These are phyloP conservation scores for Davidsoniella eucalypti DNA, from an alignment of 2,329 filamentous ascomycete species.

Conservation along the genomic window DNA sequence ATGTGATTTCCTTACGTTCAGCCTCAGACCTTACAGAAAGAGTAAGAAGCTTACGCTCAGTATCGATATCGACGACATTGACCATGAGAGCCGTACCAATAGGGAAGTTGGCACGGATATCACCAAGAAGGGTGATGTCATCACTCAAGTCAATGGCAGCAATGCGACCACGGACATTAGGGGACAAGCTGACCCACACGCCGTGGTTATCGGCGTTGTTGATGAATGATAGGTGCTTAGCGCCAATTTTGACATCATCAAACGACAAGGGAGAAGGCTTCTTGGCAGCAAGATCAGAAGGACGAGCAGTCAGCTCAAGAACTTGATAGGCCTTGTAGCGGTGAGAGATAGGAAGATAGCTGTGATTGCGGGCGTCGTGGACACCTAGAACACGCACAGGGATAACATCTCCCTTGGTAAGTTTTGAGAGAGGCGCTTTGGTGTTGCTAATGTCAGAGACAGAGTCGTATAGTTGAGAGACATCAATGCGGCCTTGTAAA, in stretches of 20 bases:
- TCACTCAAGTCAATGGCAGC: slow-evolving; percentile 72
- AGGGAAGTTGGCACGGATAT: slow-evolving; percentile 68
- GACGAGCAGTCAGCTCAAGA: slow-evolving; percentile 74
- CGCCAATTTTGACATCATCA: slow-evolving; percentile 54
- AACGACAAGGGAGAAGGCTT: slow-evolving; percentile 42
- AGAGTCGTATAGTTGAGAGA: slow-evolving; percentile 75
- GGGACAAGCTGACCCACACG: slow-evolving; percentile 82
- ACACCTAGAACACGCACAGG: slow-evolving; percentile 67
- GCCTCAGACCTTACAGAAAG: slow-evolving; percentile 33
- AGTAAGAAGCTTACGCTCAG: slow-evolving; percentile 59
- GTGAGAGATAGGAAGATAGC: slow-evolving; percentile 83
- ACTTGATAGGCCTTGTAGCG: slow-evolving; percentile 65
- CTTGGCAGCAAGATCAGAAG: slow-evolving; percentile 39
- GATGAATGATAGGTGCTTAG: slow-evolving; percentile 64
- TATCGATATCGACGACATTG: slow-evolving; percentile 58
- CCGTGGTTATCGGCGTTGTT: slow-evolving; percentile 72
- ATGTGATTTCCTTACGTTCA: slow-evolving; percentile 34
- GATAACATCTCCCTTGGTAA: slow-evolving; percentile 48
- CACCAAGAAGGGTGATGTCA: slow-evolving; percentile 61
- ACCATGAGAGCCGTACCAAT: slow-evolving; percentile 77
- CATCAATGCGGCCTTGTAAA: slow-evolving; percentile 80
- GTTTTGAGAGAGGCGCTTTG: slow-evolving; percentile 53
- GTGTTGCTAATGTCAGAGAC: slow-evolving; percentile 76
- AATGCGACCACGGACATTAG: slow-evolving; percentile 72
- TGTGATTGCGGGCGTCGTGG: slow-evolving; percentile 78